Evolutionary conservation across 306 rosid species (phyloP).

Genomic region (Dalbergia cultrata): DNA sequence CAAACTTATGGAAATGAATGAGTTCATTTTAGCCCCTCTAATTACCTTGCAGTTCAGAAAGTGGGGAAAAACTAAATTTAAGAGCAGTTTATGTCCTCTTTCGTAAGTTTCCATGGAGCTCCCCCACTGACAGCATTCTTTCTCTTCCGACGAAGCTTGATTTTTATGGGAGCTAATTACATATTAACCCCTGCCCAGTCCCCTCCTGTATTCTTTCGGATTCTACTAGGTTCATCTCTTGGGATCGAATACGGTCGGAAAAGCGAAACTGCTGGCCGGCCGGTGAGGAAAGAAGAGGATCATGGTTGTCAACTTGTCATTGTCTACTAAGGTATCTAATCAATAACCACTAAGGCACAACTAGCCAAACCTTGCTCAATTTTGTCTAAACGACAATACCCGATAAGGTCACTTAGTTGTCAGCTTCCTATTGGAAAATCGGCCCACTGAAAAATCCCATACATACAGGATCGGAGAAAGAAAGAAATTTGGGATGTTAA

Average conservation of each 20-base stretch:
- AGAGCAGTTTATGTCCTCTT: background rate
- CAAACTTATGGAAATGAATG: background rate
- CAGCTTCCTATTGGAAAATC: slow-evolving; percentile 32
- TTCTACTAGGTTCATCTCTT: background rate
- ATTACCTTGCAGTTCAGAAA: background rate
- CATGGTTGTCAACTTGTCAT: slow-evolving; percentile 43
- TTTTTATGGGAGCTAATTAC: no score
- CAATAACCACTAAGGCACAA: slow-evolving; percentile 38
- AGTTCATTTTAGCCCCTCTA: background rate
- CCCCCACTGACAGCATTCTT: no score
- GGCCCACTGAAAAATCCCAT: background rate
- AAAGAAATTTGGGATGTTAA: slow-evolving; percentile 7
- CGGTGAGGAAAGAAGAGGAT: slow-evolving; percentile 32
- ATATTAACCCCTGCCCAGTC: no score
- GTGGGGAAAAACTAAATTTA: background rate
- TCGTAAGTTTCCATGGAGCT: background rate
- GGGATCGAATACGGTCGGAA: slow-evolving; percentile 6
- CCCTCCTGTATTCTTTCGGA: no score
- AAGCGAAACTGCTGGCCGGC: slow-evolving; percentile 12
- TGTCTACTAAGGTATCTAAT: slow-evolving; percentile 41
- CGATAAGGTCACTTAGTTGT: slow-evolving; percentile 38
- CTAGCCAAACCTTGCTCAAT: slow-evolving; percentile 4
- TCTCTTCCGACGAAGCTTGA: background rate
- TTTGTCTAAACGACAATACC: slow-evolving; percentile 25
- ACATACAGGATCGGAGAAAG: background rate